Conservation (phyloP, 139 green algal genomes). For the Ulvella scutata region DNA sequence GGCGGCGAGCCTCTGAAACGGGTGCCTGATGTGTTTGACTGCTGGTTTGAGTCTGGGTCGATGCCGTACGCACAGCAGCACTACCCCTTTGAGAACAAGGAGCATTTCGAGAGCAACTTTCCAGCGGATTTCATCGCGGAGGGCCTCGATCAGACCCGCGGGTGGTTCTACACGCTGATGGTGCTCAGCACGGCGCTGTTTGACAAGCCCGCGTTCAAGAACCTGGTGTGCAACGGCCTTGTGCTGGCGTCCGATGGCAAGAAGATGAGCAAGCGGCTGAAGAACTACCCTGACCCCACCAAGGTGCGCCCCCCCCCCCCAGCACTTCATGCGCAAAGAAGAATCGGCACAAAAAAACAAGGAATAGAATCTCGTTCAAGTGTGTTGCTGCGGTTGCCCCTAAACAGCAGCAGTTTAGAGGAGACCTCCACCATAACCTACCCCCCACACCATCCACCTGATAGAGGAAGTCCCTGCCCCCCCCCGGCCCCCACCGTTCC, state of each 20-base stretch:
- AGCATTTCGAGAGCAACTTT: constrained; percentile 82
- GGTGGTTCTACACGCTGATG: constrained; percentile 99
- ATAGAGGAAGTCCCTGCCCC: background rate
- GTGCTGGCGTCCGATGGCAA: constrained; percentile 95
- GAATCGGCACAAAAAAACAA: no score
- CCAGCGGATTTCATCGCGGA: constrained; percentile 92
- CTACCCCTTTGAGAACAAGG: constrained; percentile 98
- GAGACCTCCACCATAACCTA: no score
- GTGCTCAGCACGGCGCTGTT: constrained; percentile 96
- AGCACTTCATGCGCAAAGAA: no score
- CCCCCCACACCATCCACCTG: background rate
- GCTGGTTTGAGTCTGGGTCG: constrained; percentile 94
- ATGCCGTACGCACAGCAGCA: constrained; percentile 96
- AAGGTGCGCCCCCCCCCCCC: background rate
- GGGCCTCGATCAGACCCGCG: constrained; percentile 84
- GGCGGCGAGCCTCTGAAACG: constrained; percentile 54
- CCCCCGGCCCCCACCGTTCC: background rate
- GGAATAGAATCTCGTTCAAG: no score
- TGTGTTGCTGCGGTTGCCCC: no score
- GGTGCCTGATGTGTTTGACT: constrained; percentile 98
- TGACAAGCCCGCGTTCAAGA: constrained; percentile 94
- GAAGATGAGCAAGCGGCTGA: constrained; percentile 99
- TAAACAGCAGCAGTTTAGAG: no score
- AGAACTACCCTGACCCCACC: constrained; percentile 84
- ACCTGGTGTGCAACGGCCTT: constrained; percentile 97